Evolutionary conservation across 345 rosid genomes (phyloP).

Genomic region (Gossypium australe): DNA sequence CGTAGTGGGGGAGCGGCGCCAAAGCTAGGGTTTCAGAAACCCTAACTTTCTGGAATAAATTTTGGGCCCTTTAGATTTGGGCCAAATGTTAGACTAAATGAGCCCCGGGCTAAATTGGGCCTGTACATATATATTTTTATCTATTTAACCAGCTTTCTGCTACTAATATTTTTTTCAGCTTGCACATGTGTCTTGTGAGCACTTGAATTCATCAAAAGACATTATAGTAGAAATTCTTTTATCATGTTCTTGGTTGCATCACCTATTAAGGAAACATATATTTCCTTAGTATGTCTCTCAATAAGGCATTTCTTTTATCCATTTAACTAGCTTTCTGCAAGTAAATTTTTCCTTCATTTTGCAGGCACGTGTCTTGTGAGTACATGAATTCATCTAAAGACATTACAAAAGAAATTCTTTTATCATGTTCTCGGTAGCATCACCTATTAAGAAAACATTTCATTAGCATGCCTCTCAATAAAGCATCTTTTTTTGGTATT

Average conservation of each 20-base stretch:
- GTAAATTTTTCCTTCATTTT: not conserved
- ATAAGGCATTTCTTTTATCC: not conserved
- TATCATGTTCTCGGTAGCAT: not conserved
- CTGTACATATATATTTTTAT: not conserved
- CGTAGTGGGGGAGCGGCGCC: too few species aligned
- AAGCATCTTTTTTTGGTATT: not conserved
- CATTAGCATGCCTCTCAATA: not conserved
- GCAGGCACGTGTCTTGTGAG: not conserved
- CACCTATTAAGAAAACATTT: too few species aligned
- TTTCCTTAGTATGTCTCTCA: not conserved
- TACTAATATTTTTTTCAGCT: not conserved
- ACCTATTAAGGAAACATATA: not conserved
- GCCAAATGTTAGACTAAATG: too few species aligned
- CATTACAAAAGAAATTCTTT: not conserved
- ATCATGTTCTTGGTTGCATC: not conserved
- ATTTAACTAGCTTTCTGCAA: not conserved
- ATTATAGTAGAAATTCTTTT: not conserved
- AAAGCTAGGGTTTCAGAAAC: too few species aligned
- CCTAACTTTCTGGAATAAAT: too few species aligned
- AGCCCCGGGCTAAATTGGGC: too few species aligned
- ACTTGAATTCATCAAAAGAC: not conserved
- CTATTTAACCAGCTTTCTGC: slow-evolving; percentile 5
- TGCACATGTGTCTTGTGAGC: not conserved
- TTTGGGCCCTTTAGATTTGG: too few species aligned
- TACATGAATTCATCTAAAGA: not conserved